Base-by-base conservation (phyloP, 2,329 filamentous ascomycete species). In the Drechslera avenae region DNA sequence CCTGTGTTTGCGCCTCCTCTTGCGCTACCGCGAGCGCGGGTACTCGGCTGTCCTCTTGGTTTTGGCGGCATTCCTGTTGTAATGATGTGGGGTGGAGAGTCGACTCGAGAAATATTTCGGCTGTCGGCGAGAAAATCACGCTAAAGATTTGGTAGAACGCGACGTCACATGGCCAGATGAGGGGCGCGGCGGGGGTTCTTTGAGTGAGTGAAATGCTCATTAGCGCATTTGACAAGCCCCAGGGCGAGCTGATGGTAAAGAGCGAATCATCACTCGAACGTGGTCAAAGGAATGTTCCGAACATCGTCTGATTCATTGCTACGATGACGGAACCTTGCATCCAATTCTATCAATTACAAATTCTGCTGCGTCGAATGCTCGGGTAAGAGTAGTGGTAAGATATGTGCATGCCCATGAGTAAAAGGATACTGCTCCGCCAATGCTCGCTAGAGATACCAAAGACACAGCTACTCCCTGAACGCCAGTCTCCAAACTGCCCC, bases 361-460 rank as follows among this genome's bases (percentile, higher is more conserved):
- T 54, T 62, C 54, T 55, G 48, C 52, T 46, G 39, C 52, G 37
- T 52, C 33, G 41, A 39, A 55, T 35, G 33, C 32, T 42, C 46
- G 19, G 37, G 45, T 50, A 45, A 47, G 44, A 52, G 54, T 50
- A 55, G 52, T 57, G 56, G 44, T 50, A 59, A 60, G 57, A 59
- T 62, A 62, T 53, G 56, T 70, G 68, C 66, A 70, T 70, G 68
- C 64, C 59, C 56, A 63, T 62, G 60, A 59, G 52, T 61, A 57
- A 62, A 62, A 45, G 58, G 67, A 66, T 51, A 67, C 59, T 60
- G 67, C 68, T 70, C 69, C 68, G 57, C 64, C 67, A 62, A 73
- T 73, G 71, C 71, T 72, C 70, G 69, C 69, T 73, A 71, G 66
- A 67, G 69, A 71, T 73, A 53, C 61, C 52, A 61, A 50, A 61